Percentiles rank a stretch among this genome's conserved stretches.
Evolutionary conservation across 345 rosid genomes (phyloP).

Genomic region (Salix arbutifolia): DNA sequence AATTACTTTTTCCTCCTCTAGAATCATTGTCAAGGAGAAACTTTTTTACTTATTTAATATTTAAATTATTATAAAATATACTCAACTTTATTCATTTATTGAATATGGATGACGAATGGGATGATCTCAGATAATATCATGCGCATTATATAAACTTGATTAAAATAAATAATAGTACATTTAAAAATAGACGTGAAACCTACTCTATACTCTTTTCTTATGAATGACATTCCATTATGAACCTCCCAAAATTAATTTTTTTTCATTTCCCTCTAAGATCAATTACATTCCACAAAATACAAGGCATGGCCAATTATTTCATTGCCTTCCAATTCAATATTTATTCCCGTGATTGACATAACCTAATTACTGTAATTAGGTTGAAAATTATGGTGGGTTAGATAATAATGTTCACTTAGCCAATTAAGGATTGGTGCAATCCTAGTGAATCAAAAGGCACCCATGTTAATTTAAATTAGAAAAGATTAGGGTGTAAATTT

Average conservation of each 20-base stretch:
- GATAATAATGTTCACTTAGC: conserved; percentile 4
- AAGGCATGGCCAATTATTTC: not conserved
- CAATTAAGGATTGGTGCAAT: conserved; percentile 8
- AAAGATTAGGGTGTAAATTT: conserved; percentile 21
- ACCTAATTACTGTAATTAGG: not conserved
- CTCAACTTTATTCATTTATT: not conserved
- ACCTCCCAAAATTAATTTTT: not conserved
- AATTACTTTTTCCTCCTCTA: not conserved
- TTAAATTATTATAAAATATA: not conserved
- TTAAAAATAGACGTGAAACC: not conserved
- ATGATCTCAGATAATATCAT: not conserved
- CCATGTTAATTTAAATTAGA: not conserved
- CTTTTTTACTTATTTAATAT: not conserved
- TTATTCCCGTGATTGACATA: conserved; percentile 6
- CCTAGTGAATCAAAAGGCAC: conserved; percentile 15
- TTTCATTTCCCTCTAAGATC: not conserved
- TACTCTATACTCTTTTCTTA: not conserved
- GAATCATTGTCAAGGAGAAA: no score
- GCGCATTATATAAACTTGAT: not conserved
- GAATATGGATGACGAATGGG: not conserved
- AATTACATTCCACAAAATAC: not conserved
- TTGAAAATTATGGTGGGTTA: conserved; percentile 5
- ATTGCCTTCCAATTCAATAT: not conserved
- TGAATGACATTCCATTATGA: not conserved
- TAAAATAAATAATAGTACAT: not conserved